Evolutionary conservation across 768 basidiomycete species (phyloP).

Genomic region (Termitomyces sp.): DNA sequence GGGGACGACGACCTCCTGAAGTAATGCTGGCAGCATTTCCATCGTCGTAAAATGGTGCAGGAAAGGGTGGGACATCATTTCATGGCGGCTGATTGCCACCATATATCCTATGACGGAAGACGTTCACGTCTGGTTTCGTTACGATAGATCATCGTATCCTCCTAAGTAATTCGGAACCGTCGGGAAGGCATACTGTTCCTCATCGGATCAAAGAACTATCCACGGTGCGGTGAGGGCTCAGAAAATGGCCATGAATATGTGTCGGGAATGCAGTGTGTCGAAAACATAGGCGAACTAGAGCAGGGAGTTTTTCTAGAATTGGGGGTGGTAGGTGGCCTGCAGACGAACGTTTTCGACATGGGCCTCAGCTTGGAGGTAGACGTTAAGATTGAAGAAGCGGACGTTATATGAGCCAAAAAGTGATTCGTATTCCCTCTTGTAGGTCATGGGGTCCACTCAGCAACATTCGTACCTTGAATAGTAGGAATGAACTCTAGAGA

Average conservation of each 20-base stretch:
- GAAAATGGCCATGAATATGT: slow-evolving; percentile 4
- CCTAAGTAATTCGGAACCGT: not conserved
- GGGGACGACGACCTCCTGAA: not conserved
- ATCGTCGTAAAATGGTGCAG: not conserved
- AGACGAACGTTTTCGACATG: too few relatives aligned
- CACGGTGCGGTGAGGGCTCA: not conserved
- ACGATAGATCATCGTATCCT: not conserved
- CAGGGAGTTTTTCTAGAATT: too few relatives aligned
- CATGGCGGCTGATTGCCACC: not conserved
- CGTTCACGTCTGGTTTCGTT: not conserved
- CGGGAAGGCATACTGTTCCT: slow-evolving; percentile 1
- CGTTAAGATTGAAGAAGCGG: too few relatives aligned
- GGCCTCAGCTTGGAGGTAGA: too few relatives aligned
- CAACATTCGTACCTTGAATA: too few relatives aligned
- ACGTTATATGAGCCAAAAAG: too few relatives aligned
- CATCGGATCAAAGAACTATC: not conserved
- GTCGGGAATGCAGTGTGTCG: slow-evolving; percentile 12
- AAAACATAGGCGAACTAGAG: not conserved
- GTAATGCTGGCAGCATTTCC: not conserved
- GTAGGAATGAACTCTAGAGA: too few relatives aligned
- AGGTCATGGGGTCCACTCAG: too few relatives aligned
- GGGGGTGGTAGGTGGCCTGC: too few relatives aligned
- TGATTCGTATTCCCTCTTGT: too few relatives aligned
- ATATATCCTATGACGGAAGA: slow-evolving; percentile 8
- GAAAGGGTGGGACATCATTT: not conserved